phyloP scores from a whole-genome alignment of 2,329 filamentous ascomycete species.

The Monilinia fructigena region DNA sequence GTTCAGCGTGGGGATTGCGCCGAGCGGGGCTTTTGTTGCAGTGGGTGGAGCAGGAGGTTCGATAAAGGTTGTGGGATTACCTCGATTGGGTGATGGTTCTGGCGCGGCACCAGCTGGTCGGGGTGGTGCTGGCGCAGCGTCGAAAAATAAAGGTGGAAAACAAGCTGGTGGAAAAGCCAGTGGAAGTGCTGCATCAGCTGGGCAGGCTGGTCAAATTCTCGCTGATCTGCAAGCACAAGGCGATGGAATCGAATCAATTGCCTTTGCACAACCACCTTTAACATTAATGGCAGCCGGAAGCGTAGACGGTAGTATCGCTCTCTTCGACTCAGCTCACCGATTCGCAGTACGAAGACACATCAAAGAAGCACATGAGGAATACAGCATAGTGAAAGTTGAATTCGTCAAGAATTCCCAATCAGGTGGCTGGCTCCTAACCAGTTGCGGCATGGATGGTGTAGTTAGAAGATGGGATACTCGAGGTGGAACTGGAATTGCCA shows the following conservation, averaged over 20 bases:
- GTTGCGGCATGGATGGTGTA: conserved; percentile 88
- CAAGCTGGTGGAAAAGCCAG: conserved; percentile 43
- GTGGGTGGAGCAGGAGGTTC: conserved; percentile 85
- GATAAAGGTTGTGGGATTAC: conserved; percentile 81
- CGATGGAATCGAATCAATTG: conserved; percentile 75
- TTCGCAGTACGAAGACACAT: conserved; percentile 87
- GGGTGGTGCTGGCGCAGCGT: conserved; percentile 29
- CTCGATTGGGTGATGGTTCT: conserved; percentile 49
- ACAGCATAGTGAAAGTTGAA: conserved; percentile 88
- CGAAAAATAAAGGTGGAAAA: conserved; percentile 35
- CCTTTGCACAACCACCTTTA: conserved; percentile 55
- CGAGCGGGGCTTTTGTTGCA: conserved; percentile 74
- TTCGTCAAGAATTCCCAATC: conserved; percentile 61
- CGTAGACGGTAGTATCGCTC: conserved; percentile 73
- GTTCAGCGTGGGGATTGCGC: conserved; percentile 82
- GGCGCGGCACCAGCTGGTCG: conserved; percentile 33
- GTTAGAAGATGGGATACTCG: conserved; percentile 83
- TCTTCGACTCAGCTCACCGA: conserved; percentile 82
- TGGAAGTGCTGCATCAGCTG: conserved; percentile 44
- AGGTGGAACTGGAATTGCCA: conserved; percentile 64
- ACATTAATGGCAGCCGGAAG: conserved; percentile 63
- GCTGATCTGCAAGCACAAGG: conserved; percentile 78
- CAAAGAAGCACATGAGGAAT: conserved; percentile 79
- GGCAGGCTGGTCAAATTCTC: conserved; percentile 70
- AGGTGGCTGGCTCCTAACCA: conserved; percentile 72